Evolutionary conservation across 768 basidiomycete species (phyloP).

Genomic region (Lyophyllum decastes): DNA sequence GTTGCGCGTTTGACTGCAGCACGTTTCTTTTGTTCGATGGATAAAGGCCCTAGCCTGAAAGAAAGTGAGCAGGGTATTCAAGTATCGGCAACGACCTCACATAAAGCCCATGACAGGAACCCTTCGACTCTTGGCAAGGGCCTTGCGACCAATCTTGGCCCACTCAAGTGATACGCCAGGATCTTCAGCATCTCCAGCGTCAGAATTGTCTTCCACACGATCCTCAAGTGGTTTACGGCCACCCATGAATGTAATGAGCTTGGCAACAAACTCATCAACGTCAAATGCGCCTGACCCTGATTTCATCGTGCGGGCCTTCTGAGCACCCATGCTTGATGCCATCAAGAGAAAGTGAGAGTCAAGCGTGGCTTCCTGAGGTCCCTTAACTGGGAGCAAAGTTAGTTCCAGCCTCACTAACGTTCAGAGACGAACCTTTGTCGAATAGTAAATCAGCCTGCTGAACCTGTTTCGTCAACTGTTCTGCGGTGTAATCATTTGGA

Average conservation of each 20-base stretch:
- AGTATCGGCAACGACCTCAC: slow-evolving; percentile 43
- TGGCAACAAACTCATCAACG: slow-evolving; percentile 84
- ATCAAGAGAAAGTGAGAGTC: slow-evolving; percentile 83
- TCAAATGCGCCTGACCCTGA: slow-evolving; percentile 89
- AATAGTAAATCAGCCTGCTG: slow-evolving; percentile 63
- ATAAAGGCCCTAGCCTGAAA: slow-evolving; percentile 89
- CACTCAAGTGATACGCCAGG: slow-evolving; percentile 64
- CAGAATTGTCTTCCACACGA: slow-evolving; percentile 44
- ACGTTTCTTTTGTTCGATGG: slow-evolving; percentile 83
- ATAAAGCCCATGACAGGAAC: slow-evolving; percentile 87
- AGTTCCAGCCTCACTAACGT: not conserved
- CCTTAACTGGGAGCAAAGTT: slow-evolving; percentile 52
- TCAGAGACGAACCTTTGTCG: slow-evolving; percentile 49
- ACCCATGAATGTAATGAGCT: slow-evolving; percentile 76
- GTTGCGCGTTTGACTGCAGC: slow-evolving; percentile 57
- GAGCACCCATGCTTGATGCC: slow-evolving; percentile 77
- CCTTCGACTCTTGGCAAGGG: slow-evolving; percentile 76
- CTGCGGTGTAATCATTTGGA: slow-evolving; percentile 56
- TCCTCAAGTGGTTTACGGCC: slow-evolving; percentile 54
- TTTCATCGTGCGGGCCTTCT: slow-evolving; percentile 90
- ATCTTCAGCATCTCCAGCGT: slow-evolving; percentile 52
- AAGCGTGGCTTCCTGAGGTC: slow-evolving; percentile 85
- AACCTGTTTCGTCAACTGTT: slow-evolving; percentile 57
- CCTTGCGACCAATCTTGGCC: slow-evolving; percentile 84
- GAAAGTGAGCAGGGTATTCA: slow-evolving; percentile 14